Conservation (phyloP, 1,139 yeast genomes). For the Kazachstania sp. region DNA sequence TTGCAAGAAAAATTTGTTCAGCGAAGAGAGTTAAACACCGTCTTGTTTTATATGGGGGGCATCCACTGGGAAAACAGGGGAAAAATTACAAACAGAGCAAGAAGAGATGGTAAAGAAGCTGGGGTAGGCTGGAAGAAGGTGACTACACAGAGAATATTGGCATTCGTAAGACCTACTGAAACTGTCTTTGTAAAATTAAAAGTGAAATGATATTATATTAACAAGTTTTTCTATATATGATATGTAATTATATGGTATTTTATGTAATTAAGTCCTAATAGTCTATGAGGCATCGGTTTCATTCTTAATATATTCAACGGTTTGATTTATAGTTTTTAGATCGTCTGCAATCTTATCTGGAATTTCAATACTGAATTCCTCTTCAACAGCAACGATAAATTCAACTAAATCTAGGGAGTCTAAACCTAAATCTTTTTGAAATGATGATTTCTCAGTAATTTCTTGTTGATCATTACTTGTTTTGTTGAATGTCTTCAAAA, state of each 20-base stretch:
- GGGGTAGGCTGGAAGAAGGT: too few relatives aligned
- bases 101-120: too few relatives aligned
- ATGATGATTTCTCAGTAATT: conserved; percentile 27
- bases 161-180: too few relatives aligned
- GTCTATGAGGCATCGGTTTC: conserved; percentile 4
- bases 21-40: too few relatives aligned
- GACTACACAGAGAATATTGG: too few relatives aligned
- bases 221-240: neutral
- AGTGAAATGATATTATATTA: neutral
- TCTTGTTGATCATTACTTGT: conserved; percentile 18
- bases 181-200: too few relatives aligned
- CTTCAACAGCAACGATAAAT: conserved; percentile 63
- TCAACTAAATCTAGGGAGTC: conserved; percentile 66
- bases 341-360: conserved; percentile 59
- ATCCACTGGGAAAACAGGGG: too few relatives aligned
- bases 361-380: conserved; percentile 60
- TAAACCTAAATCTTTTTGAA: conserved; percentile 46
- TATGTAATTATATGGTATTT: neutral
- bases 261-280: neutral
- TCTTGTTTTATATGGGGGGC: too few relatives aligned
- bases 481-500: conserved; percentile 27
- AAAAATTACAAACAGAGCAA: too few relatives aligned
- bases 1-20: too few relatives aligned
- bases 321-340: conserved; percentile 59
- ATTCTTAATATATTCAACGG: conserved; percentile 42